These are phyloP conservation scores for Colletotrichum sp. DNA, from an alignment of 2,329 filamentous ascomycete species.

Conservation along the genomic window DNA sequence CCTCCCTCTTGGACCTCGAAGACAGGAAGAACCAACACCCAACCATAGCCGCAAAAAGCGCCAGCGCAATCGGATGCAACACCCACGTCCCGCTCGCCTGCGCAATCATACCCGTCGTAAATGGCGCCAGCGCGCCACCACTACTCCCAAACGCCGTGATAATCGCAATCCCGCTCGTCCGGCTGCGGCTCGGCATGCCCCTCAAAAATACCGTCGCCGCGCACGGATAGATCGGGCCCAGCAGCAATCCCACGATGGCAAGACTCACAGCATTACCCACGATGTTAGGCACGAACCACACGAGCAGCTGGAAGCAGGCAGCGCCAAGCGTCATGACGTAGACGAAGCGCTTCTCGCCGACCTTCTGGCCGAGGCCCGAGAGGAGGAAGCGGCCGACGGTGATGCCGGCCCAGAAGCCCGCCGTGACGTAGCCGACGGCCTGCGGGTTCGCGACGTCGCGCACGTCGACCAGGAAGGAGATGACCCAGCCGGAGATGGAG, in stretches of 20 bases:
- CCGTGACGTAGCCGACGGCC: conserved; percentile 79
- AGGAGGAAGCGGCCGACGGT: conserved; percentile 79
- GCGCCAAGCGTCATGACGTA: conserved; percentile 66
- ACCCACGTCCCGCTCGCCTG: conserved; percentile 68
- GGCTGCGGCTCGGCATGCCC: conserved; percentile 64
- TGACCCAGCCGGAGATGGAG: conserved; percentile 86
- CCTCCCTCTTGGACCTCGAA: background rate
- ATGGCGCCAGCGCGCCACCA: conserved; percentile 71
- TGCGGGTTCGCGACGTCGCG: conserved; percentile 69
- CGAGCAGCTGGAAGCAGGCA: conserved; percentile 72
- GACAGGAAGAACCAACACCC: conserved; percentile 55
- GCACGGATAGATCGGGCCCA: conserved; percentile 83
- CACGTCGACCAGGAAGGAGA: conserved; percentile 79
- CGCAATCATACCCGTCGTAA: conserved; percentile 68
- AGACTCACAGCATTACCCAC: conserved; percentile 72
- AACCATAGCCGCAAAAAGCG: conserved; percentile 68
- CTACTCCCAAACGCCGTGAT: conserved; percentile 75
- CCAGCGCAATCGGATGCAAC: conserved; percentile 70
- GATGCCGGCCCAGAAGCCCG: conserved; percentile 75
- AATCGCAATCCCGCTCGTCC: conserved; percentile 68
- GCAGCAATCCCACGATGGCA: conserved; percentile 73
- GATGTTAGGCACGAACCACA: conserved; percentile 81
- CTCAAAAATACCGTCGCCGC: conserved; percentile 68
- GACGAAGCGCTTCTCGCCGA: conserved; percentile 76
- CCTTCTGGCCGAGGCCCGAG: conserved; percentile 65